Evolutionary conservation across 2,329 filamentous ascomycete species (phyloP), one percentile per base, ranked within the genome.

Genomic region (Pezicula radicicola): DNA sequence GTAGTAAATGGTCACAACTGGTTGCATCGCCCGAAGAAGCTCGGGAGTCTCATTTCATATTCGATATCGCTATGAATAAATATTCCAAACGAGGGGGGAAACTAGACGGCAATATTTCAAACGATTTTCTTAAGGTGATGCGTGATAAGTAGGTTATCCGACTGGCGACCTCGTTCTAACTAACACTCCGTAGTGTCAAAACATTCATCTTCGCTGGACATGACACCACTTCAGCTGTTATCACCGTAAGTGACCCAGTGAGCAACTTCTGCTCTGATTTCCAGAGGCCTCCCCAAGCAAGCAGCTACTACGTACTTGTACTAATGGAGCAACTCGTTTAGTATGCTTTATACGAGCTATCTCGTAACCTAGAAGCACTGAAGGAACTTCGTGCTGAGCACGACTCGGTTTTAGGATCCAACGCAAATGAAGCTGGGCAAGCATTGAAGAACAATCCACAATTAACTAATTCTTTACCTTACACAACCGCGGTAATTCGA

Each of bases 201-300:
- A 53, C 50, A 15, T 62, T 63, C 39, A 45, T 64, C 16, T 61
- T 64, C 41, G 61, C 58, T 8, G 61, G 61, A 2, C 56, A 62
- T 27, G 61, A 63, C 28, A 60, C 61, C 1, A 61, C 56, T 8
- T 47, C 47, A 7, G 33, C 42, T 12, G 44, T 40, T 16, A 35
- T 49, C 10, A 41, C 43, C 9, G 45, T 52, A 21, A 46, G 49
- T 47, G 13, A 37, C 35, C 16, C 9, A 37, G 4, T 37, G 15
- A 40, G 8, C n/a, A 16, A 40, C n/a, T 40, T 13, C 19, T 15
- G 15, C 19, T 41, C 19, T 16, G 25, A 28, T 27, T 25, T n/a
- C 30, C 9, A 33, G 13, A 16, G n/a, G n/a, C 18, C 28, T 21
- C 9, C 6, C 18, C 15, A 10, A 12, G 9, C 30, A 12, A 7